Base-by-base conservation (phyloP, 2,329 filamentous ascomycete genomes). In the Didymella keratinophila region DNA sequence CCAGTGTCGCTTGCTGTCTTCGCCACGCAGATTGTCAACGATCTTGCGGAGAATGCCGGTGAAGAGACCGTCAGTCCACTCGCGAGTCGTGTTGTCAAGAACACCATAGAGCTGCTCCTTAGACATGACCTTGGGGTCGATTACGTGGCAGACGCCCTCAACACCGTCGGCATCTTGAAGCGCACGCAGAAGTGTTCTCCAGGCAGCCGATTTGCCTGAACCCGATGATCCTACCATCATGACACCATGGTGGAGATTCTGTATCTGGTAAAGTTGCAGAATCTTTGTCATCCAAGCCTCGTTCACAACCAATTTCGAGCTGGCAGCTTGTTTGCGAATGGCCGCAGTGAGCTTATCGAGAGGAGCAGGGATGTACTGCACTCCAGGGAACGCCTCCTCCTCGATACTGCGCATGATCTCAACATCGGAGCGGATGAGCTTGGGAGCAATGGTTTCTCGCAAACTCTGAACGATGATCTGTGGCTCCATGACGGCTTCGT, bases 141-240 rank as follows among this genome's bases (percentile, higher is more conserved):
- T 99, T 56, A 99, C 91, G 73, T 99, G 95, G 66, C 88, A 97
- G 44, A 99, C 92, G 30, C 96, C 95, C 77, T 99, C 96, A 7
- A 96, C 84, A 23, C 89, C 89, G 76, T 99, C 95, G 14, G 96
- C 91, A 70, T 90, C 88, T 71, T 98, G 94, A 58, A 99, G 80
- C 16, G 96, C 95, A 71, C 96, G 91, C 20, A 99, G 85, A 50
- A 99, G 83, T 41, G 96, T 87, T 71, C 91, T 93, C 95, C 96
- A 99, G 5, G 95, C 91, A 1, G 91, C 88, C 39, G 95, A 97
- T 80, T 99, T 99, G 74, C 96, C 96, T 44, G 94, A 90, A n/a
- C 96, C 95, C 28, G 96, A 97, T 72, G 92, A 93, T 63, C 95
- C 95, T 10, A 99, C 95, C 95, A 99, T 98, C 96, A 99, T 99